These are phyloP conservation scores for Capsella bursapastoris DNA, from an alignment of 345 rosid species.

Conservation along the genomic window DNA sequence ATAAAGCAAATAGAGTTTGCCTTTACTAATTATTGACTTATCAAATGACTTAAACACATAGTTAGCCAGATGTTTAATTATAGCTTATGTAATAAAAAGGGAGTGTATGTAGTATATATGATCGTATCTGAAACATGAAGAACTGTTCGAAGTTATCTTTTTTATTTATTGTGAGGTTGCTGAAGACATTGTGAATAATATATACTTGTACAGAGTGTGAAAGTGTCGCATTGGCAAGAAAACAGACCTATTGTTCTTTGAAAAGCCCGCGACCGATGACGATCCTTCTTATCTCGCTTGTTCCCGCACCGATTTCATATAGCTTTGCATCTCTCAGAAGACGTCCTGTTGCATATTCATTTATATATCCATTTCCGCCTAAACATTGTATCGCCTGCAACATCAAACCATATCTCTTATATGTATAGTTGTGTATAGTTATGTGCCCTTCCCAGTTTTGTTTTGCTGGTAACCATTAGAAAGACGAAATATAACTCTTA, in stretches of 20 bases:
- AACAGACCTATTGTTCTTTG: slow-evolving; percentile 55
- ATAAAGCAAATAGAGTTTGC: background rate
- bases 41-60: background rate
- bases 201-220: slow-evolving; percentile 23
- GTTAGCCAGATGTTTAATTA: slow-evolving; percentile 4
- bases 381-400: slow-evolving; percentile 95
- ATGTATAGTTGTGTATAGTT: background rate
- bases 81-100: slow-evolving; percentile 13
- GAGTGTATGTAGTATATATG: background rate
- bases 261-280: slow-evolving; percentile 90
- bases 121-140: background rate
- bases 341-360: slow-evolving; percentile 88
- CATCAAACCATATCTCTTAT: slow-evolving; percentile 24
- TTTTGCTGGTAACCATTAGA: background rate
- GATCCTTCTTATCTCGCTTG: slow-evolving; percentile 94
- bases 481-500: background rate
- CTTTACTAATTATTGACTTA: background rate
- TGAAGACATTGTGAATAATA: background rate
- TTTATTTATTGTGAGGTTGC: slow-evolving; percentile 9
- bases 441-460: background rate
- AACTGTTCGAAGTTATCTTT: background rate
- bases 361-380: slow-evolving; percentile 95
- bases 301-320: slow-evolving; percentile 95
- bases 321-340: slow-evolving; percentile 92
- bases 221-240: background rate